Evolutionary conservation across 2,329 filamentous ascomycete genomes (phyloP).

Genomic region (Clarireedia monteithiana): DNA sequence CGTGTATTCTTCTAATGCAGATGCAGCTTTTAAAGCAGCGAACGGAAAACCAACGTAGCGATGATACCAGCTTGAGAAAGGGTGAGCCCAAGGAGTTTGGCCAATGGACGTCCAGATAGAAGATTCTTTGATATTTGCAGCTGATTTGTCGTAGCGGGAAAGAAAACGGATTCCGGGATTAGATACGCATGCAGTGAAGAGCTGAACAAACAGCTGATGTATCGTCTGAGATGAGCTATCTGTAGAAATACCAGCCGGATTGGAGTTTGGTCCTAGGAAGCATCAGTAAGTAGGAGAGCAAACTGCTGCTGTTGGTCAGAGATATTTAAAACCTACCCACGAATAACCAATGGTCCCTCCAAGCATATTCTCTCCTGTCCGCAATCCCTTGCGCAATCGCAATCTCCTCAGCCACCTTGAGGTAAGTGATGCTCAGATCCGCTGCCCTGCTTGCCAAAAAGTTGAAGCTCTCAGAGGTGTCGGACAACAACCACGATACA

Average conservation of each 20-base stretch:
- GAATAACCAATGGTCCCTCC: slow-evolving; percentile 40
- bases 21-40: slow-evolving; percentile 37
- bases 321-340: slow-evolving; percentile 27
- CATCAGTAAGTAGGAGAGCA: not conserved
- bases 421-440: slow-evolving; percentile 41
- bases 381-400: slow-evolving; percentile 35
- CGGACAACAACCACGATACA: slow-evolving; percentile 38
- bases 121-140: slow-evolving; percentile 42
- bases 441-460: slow-evolving; percentile 33
- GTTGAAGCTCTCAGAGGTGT: slow-evolving; percentile 39
- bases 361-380: slow-evolving; percentile 34
- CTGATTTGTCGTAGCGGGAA: slow-evolving; percentile 40
- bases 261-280: slow-evolving; percentile 22
- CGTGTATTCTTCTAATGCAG: slow-evolving; percentile 37
- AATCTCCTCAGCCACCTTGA: slow-evolving; percentile 34
- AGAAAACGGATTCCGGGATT: slow-evolving; percentile 34
- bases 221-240: slow-evolving; percentile 22
- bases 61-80: slow-evolving; percentile 40
- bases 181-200: slow-evolving; percentile 29
- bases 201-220: slow-evolving; percentile 29
- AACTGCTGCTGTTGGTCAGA: not conserved
- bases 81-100: slow-evolving; percentile 38
- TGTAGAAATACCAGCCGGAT: slow-evolving; percentile 30
- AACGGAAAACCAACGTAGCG: slow-evolving; percentile 38
- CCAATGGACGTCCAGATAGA: slow-evolving; percentile 38